Percentiles rank a stretch among this genome's conserved stretches.
These are phyloP conservation scores for Musa acuminata DNA, from an alignment of 176 grass and related monocot genomes.

Conservation along the genomic window DNA sequence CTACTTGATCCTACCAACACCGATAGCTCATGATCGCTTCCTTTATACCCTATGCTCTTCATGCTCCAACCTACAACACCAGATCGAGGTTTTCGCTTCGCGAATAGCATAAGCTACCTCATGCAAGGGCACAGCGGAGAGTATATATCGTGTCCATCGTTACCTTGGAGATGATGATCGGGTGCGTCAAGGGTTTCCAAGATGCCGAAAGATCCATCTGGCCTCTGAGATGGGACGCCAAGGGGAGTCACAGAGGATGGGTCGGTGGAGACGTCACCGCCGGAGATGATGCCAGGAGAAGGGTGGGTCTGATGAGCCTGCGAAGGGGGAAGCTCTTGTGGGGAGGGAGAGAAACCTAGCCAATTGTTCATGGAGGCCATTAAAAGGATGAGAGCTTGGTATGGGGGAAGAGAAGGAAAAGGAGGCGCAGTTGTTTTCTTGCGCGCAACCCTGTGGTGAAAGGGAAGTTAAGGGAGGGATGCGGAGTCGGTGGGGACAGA, in stretches of 20 bases:
- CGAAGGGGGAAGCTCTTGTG: conserved; percentile 24
- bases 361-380: conserved; percentile 62
- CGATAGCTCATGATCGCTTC: conserved; percentile 32
- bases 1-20: conserved; percentile 24
- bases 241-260: too few species aligned
- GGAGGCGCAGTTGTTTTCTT: not conserved
- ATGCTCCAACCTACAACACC: conserved; percentile 28
- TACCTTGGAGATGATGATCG: conserved; percentile 6
- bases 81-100: not conserved
- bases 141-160: not conserved
- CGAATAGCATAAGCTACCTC: not conserved
- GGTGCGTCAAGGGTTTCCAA: conserved; percentile 22
- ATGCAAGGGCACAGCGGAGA: not conserved
- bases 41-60: conserved; percentile 16
- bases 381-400: not conserved
- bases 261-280: conserved; percentile 5
- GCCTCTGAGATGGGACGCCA: not conserved
- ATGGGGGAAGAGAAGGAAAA: not conserved
- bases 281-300: not conserved
- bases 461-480: conserved; percentile 8
- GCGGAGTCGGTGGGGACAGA: not conserved
- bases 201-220: conserved; percentile 28
- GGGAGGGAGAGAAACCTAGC: conserved; percentile 46
- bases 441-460: conserved; percentile 3
- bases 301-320: conserved; percentile 5